Percentiles rank a stretch among this genome's conserved stretches.
phyloP scores from a whole-genome alignment of 495 filamentous ascomycete species.

The Polyplosphaeria fusca region DNA sequence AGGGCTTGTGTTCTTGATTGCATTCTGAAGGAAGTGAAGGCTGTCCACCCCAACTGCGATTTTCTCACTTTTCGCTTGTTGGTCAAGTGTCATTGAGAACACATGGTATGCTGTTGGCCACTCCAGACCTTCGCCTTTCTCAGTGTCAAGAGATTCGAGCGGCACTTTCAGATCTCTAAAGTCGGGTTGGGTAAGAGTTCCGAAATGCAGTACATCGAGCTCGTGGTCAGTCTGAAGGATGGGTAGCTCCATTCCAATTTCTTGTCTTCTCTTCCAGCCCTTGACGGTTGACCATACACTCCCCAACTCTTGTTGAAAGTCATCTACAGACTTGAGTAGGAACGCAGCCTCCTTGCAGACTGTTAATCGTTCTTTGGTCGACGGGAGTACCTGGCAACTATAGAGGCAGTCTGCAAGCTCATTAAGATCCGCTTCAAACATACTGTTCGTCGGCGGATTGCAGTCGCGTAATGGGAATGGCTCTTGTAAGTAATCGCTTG shows the following conservation, averaged over 20 bases:
- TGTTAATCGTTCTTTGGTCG: slow-evolving; percentile 29
- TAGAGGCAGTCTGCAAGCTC: slow-evolving; percentile 3
- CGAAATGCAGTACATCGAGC: slow-evolving; percentile 37
- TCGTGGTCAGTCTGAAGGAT: slow-evolving; percentile 35
- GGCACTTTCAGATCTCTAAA: slow-evolving; percentile 36
- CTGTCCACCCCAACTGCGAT: slow-evolving; percentile 44
- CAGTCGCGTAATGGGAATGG: neutral
- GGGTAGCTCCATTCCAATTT: slow-evolving; percentile 34
- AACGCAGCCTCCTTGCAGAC: slow-evolving; percentile 21
- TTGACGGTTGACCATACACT: neutral
- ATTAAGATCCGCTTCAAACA: slow-evolving; percentile 21
- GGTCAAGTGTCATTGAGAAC: slow-evolving; percentile 33
- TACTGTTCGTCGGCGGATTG: slow-evolving; percentile 1
- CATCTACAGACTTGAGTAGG: slow-evolving; percentile 13
- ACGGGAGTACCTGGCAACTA: slow-evolving; percentile 5
- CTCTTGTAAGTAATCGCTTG: slow-evolving; percentile 13
- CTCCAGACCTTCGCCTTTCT: slow-evolving; percentile 50
- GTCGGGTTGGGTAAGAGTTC: slow-evolving; percentile 7
- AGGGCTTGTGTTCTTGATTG: slow-evolving; percentile 33
- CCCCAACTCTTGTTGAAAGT: neutral
- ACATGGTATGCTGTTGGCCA: slow-evolving; percentile 44
- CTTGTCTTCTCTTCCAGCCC: neutral
- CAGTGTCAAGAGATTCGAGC: slow-evolving; percentile 45
- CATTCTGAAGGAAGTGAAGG: slow-evolving; percentile 42
- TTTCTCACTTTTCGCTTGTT: slow-evolving; percentile 43